These are phyloP conservation scores for Lactarius pseudohatsudake DNA, from an alignment of 768 basidiomycete genomes.

Conservation along the genomic window DNA sequence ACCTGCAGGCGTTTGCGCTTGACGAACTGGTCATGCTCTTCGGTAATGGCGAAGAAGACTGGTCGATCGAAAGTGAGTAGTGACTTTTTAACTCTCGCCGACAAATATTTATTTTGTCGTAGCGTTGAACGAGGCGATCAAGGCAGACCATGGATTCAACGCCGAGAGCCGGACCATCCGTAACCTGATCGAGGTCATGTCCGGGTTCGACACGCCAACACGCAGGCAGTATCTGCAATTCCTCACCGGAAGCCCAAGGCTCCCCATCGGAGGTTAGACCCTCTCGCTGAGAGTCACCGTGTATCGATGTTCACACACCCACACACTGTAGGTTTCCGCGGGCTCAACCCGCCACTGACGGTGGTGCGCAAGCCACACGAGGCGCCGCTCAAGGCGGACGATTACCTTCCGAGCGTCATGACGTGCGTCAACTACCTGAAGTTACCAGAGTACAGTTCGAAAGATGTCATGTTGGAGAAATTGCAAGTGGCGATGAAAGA, in stretches of 20 bases:
- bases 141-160: constrained; percentile 98
- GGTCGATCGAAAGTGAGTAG: constrained; percentile 87
- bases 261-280: constrained; percentile 87
- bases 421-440: constrained; percentile 98
- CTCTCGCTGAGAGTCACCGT: constrained; percentile 1
- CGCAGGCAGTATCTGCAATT: constrained; percentile 93
- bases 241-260: constrained; percentile 94
- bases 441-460: constrained; percentile 91
- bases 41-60: constrained; percentile 97
- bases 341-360: constrained; percentile 89
- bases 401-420: constrained; percentile 97
- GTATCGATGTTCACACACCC: constrained; percentile 4
- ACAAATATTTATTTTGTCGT: constrained; percentile 28
- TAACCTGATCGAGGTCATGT: constrained; percentile 84
- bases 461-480: constrained; percentile 81
- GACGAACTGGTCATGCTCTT: constrained; percentile 96
- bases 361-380: constrained; percentile 98
- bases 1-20: constrained; percentile 88
- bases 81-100: constrained; percentile 18
- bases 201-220: constrained; percentile 66
- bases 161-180: constrained; percentile 90
- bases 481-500: constrained; percentile 84
- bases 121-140: constrained; percentile 89
- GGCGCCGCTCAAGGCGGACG: constrained; percentile 84
- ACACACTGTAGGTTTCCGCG: constrained; percentile 74